phyloP scores from a whole-genome alignment of 2,329 filamentous ascomycete species.

The Aspergillus carbonarius region DNA sequence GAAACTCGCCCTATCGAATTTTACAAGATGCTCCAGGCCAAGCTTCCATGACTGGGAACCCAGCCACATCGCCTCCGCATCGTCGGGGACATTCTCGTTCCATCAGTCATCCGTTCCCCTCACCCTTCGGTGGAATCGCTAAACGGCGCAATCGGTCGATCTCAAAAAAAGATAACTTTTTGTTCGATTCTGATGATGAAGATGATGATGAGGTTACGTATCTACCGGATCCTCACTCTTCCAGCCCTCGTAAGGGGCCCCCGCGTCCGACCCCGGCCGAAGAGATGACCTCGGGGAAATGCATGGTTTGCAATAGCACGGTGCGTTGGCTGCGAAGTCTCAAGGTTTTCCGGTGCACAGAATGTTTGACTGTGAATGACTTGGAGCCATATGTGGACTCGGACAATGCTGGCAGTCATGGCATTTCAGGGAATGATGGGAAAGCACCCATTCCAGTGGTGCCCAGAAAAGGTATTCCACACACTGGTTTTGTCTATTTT shows the following conservation, averaged over 20 bases:
- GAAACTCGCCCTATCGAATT: slow-evolving; percentile 19
- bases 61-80: slow-evolving; percentile 19
- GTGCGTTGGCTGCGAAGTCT: slow-evolving; percentile 76
- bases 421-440: slow-evolving; percentile 21
- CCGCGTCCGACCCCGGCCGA: slow-evolving; percentile 45
- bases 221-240: slow-evolving; percentile 34
- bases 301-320: slow-evolving; percentile 80
- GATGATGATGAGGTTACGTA: slow-evolving; percentile 29
- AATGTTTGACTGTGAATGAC: slow-evolving; percentile 84
- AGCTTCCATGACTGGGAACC: slow-evolving; percentile 21
- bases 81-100: slow-evolving; percentile 59
- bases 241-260: slow-evolving; percentile 41
- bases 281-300: slow-evolving; percentile 69
- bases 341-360: slow-evolving; percentile 75
- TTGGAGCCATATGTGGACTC: slow-evolving; percentile 51
- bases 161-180: slow-evolving; percentile 34
- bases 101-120: slow-evolving; percentile 77
- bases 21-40: slow-evolving; percentile 28
- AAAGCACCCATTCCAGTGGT: slow-evolving; percentile 15
- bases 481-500: neutral
- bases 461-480: slow-evolving; percentile 25
- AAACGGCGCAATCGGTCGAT: slow-evolving; percentile 56
- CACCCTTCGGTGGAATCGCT: slow-evolving; percentile 60
- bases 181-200: slow-evolving; percentile 45
- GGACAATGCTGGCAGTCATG: slow-evolving; percentile 18